phyloP scores from a whole-genome alignment of 768 basidiomycete species.

The Lanmaoa rubissima region DNA sequence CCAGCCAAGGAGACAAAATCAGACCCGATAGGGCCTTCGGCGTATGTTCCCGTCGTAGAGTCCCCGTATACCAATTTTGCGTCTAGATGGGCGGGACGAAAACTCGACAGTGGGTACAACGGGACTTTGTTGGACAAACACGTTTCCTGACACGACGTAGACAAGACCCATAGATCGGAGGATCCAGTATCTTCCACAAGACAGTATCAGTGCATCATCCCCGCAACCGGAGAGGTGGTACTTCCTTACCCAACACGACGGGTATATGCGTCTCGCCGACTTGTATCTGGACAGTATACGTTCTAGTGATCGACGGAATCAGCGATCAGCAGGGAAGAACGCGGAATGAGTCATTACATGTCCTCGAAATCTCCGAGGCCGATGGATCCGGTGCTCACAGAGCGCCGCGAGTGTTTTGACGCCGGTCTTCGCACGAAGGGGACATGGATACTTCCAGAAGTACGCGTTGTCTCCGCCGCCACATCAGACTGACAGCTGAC shows the following conservation, averaged over 20 bases:
- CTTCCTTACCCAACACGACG: conserved; percentile 54
- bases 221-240: not conserved
- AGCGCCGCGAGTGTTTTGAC: conserved; percentile 5
- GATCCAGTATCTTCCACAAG: conserved; percentile 66
- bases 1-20: conserved; percentile 57
- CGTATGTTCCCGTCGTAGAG: conserved; percentile 67
- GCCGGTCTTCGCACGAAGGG: conserved; percentile 18
- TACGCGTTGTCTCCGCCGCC: not conserved
- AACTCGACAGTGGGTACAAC: conserved; percentile 48
- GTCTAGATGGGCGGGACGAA: conserved; percentile 47
- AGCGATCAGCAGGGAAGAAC: conserved; percentile 3
- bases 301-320: conserved; percentile 35
- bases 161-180: conserved; percentile 73
- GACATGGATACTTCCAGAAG: conserved; percentile 23
- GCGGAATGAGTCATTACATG: conserved; percentile 43
- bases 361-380: conserved; percentile 63
- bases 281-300: conserved; percentile 60
- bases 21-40: conserved; percentile 58
- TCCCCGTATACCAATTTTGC: conserved; percentile 65
- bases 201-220: not conserved
- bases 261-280: conserved; percentile 53
- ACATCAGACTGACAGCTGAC: not conserved
- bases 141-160: conserved; percentile 49
- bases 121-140: conserved; percentile 40
- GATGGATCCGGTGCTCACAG: conserved; percentile 34